Conservation (phyloP, 108 stramenopile genomes). For the Licmophora abbreviata region DNA sequence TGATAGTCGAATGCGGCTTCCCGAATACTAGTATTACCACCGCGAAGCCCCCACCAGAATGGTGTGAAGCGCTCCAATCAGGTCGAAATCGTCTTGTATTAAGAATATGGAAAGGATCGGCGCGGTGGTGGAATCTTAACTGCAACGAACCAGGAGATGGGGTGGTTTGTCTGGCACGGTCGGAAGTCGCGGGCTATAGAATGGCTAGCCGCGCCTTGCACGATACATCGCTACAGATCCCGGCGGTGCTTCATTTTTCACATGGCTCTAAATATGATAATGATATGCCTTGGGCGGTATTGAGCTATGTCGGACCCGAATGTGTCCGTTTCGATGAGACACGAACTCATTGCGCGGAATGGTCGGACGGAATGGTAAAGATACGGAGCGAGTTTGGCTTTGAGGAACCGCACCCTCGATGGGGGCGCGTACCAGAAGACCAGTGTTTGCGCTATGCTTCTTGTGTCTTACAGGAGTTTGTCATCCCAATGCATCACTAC, state of each 20-base stretch:
- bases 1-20: conserved; percentile 5
- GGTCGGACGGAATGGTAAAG: conserved; percentile 48
- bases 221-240: conserved; percentile 5
- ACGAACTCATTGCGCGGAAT: conserved; percentile 9
- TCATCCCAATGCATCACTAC: conserved; percentile 56
- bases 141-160: neutral
- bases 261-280: conserved; percentile 14
- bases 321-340: neutral
- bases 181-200: conserved; percentile 65
- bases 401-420: conserved; percentile 82
- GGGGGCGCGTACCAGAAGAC: conserved; percentile 65
- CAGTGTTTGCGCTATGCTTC: conserved; percentile 52
- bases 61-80: conserved; percentile 1
- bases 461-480: conserved; percentile 39
- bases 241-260: conserved; percentile 33
- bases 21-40: neutral
- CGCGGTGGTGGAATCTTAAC: conserved; percentile 73
- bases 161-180: conserved; percentile 27
- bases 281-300: conserved; percentile 36
- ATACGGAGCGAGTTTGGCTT: conserved; percentile 75
- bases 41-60: neutral
- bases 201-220: conserved; percentile 34
- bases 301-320: conserved; percentile 36
- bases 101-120: conserved; percentile 60
- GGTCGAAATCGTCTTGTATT: conserved; percentile 34